These are phyloP conservation scores for Rhodotorula glutinis DNA, from an alignment of 1,284 basidiomycete species.

Conservation along the genomic window DNA sequence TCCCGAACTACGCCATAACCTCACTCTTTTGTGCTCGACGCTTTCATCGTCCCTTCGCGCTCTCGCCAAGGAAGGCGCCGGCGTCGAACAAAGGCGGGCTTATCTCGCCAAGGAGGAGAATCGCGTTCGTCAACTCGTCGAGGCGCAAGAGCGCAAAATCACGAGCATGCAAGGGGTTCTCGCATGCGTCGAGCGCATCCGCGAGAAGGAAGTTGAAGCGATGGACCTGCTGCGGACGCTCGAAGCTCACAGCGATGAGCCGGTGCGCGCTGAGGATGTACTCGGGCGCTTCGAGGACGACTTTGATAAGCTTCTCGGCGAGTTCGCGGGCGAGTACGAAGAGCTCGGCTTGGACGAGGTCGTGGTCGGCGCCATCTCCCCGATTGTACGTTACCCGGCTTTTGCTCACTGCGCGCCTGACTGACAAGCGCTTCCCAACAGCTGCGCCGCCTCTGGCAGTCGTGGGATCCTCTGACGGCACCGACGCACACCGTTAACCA, in stretches of 20 bases:
- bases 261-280: slow-evolving; percentile 55
- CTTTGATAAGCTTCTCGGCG: slow-evolving; percentile 66
- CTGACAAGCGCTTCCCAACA: slow-evolving; percentile 39
- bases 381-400: slow-evolving; percentile 56
- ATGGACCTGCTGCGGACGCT: slow-evolving; percentile 14
- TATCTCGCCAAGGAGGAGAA: slow-evolving; percentile 69
- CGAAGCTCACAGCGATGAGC: slow-evolving; percentile 1
- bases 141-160: slow-evolving; percentile 44
- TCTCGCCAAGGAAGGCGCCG: slow-evolving; percentile 82
- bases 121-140: slow-evolving; percentile 63
- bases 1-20: slow-evolving; percentile 92
- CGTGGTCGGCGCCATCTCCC: slow-evolving; percentile 82
- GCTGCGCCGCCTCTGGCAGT: slow-evolving; percentile 33
- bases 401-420: slow-evolving; percentile 33
- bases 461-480: slow-evolving; percentile 40
- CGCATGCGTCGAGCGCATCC: slow-evolving; percentile 20
- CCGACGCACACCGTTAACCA: slow-evolving; percentile 38
- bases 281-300: slow-evolving; percentile 66
- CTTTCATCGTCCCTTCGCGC: slow-evolving; percentile 79
- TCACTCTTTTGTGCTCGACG: slow-evolving; percentile 77
- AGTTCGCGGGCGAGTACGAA: slow-evolving; percentile 75
- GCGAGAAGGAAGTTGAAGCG: slow-evolving; percentile 19
- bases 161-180: slow-evolving; percentile 22
- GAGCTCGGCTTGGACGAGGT: slow-evolving; percentile 81
- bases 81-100: slow-evolving; percentile 71